Evolutionary conservation across 108 stramenopile genomes (phyloP), one percentile per base, ranked within the genome.

Genomic region (Nannochloropsis granulata): DNA sequence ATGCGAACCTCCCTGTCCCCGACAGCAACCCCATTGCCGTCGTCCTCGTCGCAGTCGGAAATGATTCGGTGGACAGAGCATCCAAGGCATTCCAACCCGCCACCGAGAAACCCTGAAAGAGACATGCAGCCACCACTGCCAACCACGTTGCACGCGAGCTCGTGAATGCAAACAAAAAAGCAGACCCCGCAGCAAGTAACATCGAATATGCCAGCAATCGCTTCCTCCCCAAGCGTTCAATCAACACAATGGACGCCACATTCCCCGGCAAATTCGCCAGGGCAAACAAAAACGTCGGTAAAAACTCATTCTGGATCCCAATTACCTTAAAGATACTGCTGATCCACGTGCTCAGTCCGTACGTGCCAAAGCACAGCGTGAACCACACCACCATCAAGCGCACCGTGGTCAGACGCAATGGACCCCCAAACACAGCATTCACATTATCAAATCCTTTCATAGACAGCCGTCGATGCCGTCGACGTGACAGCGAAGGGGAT

Each of bases 181-280:
- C 89, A 23, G 86, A 80, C 11, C 21, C 45, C 21, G 87, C 85
- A 21, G 90, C 90, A 24, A 89, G 16, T 13, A 82, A 25, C 89
- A 90, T 90, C 24, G 86, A 85, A 14, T 12, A 25, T 34, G 80
- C 44, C 16, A 90, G 25, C 44, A 90, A 43, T 21, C 25, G 46
- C 13, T 79, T 43, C 12, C 90, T 84, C 21, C 90, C 90, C 24
- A 90, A 21, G 24, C 84, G 44, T 25, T 82, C 82, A 14, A 86
- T 79, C 23, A 80, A 71, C 23, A 89, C 13, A 9, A 90, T 34
- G 13, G 90, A 90, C 26, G 34, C 79, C 25, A 90, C 44, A 83
- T 91, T 91, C 12, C 90, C 90, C n/a, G 90, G 90, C 2, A 91
- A 83, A 85, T 89, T 90, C 34, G 89, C 90, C 8, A 90, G 84